Percentiles rank a stretch among this genome's conserved stretches.
Evolutionary conservation across 1,139 yeast species (phyloP).

Genomic region (Nakaseomyces nivariensis): DNA sequence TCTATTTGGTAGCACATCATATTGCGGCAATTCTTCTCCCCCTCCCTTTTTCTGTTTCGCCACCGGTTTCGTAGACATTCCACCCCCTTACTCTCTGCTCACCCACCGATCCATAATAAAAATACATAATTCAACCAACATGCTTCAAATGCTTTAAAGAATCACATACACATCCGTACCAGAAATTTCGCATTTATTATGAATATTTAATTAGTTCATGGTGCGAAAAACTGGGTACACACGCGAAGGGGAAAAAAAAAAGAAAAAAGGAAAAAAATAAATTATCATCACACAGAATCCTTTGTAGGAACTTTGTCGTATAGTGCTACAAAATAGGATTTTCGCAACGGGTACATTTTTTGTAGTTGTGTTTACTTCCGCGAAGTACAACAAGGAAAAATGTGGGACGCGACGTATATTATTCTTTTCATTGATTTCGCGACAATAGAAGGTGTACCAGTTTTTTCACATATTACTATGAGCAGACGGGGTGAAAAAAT

Average conservation of each 20-base stretch:
- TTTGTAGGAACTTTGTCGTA: neutral
- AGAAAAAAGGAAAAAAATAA: neutral
- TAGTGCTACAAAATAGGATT: neutral
- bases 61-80: too few relatives aligned
- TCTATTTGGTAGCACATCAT: too few relatives aligned
- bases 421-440: neutral
- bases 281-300: neutral
- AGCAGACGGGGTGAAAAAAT: neutral
- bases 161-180: conserved; percentile 2
- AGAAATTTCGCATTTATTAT: conserved; percentile 1
- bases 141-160: neutral
- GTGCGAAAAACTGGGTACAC: conserved; percentile 1
- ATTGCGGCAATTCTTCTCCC: too few relatives aligned
- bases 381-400: neutral
- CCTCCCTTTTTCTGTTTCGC: too few relatives aligned
- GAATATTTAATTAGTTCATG: neutral
- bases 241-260: too few relatives aligned
- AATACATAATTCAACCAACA: neutral
- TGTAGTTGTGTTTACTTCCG: too few relatives aligned
- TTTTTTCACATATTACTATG: conserved; percentile 1
- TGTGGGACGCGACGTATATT: neutral
- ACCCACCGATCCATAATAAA: neutral
- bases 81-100: neutral
- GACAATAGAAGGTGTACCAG: conserved; percentile 3
- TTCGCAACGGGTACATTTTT: neutral